Evolutionary conservation across 768 basidiomycete genomes (phyloP).

Genomic region (Paxillus rubicundulus): DNA sequence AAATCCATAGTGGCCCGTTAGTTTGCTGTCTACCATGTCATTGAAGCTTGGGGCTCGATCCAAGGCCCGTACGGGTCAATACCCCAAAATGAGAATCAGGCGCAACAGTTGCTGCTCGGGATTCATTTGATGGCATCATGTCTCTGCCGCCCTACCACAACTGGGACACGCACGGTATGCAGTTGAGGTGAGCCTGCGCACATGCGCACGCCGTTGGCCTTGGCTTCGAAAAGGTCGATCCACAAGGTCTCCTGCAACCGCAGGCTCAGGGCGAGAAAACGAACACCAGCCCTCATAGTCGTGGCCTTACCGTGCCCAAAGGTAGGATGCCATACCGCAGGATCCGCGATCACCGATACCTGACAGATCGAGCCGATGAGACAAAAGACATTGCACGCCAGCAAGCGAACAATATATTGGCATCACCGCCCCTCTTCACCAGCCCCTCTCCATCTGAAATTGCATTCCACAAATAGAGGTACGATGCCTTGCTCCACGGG

Average conservation of each 20-base stretch:
- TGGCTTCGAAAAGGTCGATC: neutral
- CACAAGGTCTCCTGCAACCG: neutral
- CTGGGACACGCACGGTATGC: no score
- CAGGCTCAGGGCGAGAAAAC: neutral
- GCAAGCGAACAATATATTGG: neutral
- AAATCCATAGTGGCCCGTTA: neutral
- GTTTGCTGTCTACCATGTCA: neutral
- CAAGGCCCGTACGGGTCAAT: no score
- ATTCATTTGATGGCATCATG: no score
- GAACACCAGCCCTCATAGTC: neutral
- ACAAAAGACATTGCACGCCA: neutral
- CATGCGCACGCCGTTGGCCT: no score
- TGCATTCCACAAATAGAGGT: constrained; percentile 73
- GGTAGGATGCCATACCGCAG: neutral
- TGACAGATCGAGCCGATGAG: neutral
- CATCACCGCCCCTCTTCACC: constrained; percentile 43
- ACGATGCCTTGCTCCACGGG: constrained; percentile 53
- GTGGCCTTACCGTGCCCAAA: no score
- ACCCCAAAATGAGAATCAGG: no score
- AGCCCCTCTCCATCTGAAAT: constrained; percentile 52
- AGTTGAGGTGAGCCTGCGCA: no score
- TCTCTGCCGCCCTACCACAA: no score
- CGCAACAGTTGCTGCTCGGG: no score
- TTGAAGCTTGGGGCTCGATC: no score
- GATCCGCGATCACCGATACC: neutral